phyloP scores from a whole-genome alignment of 805 yeast species.

The Peterozyma xylosa region DNA sequence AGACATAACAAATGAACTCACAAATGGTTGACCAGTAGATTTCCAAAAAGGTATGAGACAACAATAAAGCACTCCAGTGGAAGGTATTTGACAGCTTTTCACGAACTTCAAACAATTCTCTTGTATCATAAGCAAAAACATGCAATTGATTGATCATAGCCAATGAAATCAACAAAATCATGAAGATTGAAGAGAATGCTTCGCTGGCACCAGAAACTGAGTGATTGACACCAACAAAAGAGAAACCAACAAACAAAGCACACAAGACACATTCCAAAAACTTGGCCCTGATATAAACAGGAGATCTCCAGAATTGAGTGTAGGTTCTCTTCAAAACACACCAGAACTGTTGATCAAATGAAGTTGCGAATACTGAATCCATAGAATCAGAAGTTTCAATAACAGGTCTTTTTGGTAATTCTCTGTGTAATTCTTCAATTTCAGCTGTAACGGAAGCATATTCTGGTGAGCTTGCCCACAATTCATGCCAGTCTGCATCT shows the following conservation, averaged over 20 bases:
- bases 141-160: slow-evolving; percentile 24
- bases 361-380: slow-evolving; percentile 24
- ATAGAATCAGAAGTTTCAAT: background rate
- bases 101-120: slow-evolving; percentile 38
- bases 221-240: slow-evolving; percentile 19
- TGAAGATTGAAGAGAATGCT: slow-evolving; percentile 43
- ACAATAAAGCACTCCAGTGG: slow-evolving; percentile 34
- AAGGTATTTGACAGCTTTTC: slow-evolving; percentile 34
- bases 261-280: slow-evolving; percentile 32
- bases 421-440: slow-evolving; percentile 9
- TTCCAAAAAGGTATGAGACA: slow-evolving; percentile 35
- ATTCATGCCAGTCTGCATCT: slow-evolving; percentile 23
- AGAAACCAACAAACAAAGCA: slow-evolving; percentile 59
- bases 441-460: background rate
- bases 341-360: slow-evolving; percentile 33
- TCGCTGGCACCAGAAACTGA: slow-evolving; percentile 13
- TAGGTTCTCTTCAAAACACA: slow-evolving; percentile 31
- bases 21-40: slow-evolving; percentile 32
- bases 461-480: slow-evolving; percentile 9
- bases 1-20: slow-evolving; percentile 44
- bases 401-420: slow-evolving; percentile 7
- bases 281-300: slow-evolving; percentile 33
- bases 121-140: slow-evolving; percentile 26
- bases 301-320: slow-evolving; percentile 32
- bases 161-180: slow-evolving; percentile 30